A percentile compares a stretch with the other conserved stretches of the same genome.
Conservation (phyloP, 768 basidiomycete genomes). For the Boletus tylopilopsis region DNA sequence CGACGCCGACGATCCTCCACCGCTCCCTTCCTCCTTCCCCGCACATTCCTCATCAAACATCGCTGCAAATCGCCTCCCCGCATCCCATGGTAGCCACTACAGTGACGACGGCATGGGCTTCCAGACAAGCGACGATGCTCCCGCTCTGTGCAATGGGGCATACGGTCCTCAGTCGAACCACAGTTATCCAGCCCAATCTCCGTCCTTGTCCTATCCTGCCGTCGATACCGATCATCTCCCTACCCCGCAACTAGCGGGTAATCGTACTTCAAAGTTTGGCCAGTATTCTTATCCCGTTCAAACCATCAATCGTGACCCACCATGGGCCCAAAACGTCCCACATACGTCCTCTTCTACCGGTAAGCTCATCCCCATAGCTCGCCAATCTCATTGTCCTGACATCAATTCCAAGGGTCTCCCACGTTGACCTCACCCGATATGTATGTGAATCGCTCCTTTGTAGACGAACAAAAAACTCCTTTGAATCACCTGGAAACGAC, state of each 20-base stretch:
- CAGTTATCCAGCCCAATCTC: constrained; percentile 44
- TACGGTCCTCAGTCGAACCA: constrained; percentile 40
- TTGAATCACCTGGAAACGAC: constrained; percentile 49
- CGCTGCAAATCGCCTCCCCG: constrained; percentile 37
- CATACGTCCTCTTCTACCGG: constrained; percentile 32
- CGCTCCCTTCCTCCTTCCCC: constrained; percentile 43
- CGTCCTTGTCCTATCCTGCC: constrained; percentile 39
- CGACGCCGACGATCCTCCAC: constrained; percentile 50
- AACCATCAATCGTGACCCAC: constrained; percentile 29
- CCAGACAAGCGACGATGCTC: constrained; percentile 44
- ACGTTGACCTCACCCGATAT: constrained; percentile 45
- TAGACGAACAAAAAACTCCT: constrained; percentile 56
- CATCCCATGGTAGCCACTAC: constrained; percentile 34
- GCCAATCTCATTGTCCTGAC: constrained; percentile 30
- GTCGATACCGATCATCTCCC: constrained; percentile 33
- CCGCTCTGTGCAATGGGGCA: constrained; percentile 40
- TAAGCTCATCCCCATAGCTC: constrained; percentile 24
- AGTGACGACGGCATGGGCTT: constrained; percentile 46
- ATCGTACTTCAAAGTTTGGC: constrained; percentile 51
- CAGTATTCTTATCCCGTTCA: constrained; percentile 44
- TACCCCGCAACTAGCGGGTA: constrained; percentile 31
- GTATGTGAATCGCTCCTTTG: constrained; percentile 43
- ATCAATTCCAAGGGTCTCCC: constrained; percentile 54
- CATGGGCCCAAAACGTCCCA: constrained; percentile 28
- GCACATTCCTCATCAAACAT: constrained; percentile 31